These are phyloP conservation scores for Cystobasidium slooffiae DNA, from an alignment of 1,284 basidiomycete species.

Conservation along the genomic window DNA sequence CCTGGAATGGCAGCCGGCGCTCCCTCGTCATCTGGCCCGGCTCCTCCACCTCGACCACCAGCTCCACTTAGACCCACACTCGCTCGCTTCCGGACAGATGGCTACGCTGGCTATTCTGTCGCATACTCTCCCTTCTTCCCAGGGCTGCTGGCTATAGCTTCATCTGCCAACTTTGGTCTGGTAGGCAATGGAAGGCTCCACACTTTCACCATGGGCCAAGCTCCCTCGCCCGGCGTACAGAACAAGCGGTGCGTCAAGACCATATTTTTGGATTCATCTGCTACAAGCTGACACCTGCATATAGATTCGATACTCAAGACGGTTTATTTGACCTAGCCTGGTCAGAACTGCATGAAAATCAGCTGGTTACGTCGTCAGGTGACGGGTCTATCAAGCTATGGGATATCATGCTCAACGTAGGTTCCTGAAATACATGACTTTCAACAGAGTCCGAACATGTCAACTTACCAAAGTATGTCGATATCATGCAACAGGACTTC, in stretches of 20 bases:
- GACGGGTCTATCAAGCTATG: conserved; percentile 90
- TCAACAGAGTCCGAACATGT: not conserved
- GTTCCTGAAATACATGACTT: conserved; percentile 52
- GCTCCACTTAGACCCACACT: conserved; percentile 20
- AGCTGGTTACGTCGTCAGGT: conserved; percentile 83
- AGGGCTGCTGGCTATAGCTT: conserved; percentile 78
- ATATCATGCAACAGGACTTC: conserved; percentile 65
- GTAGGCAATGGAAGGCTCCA: conserved; percentile 91
- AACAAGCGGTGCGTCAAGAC: conserved; percentile 15
- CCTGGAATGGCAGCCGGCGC: conserved; percentile 14
- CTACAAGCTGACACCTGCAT: not conserved
- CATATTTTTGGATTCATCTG: not conserved
- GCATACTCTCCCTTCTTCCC: conserved; percentile 93
- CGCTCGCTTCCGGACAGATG: conserved; percentile 41
- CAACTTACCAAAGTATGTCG: not conserved
- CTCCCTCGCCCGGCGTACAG: conserved; percentile 1
- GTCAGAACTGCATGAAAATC: conserved; percentile 93
- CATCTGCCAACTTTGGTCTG: conserved; percentile 90
- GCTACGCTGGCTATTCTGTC: conserved; percentile 82
- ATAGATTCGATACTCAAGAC: conserved; percentile 90
- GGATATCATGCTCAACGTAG: conserved; percentile 84
- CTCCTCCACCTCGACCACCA: conserved; percentile 15
- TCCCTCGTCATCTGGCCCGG: conserved; percentile 7
- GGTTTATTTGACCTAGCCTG: conserved; percentile 89
- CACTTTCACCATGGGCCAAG: conserved; percentile 63